phyloP scores from a whole-genome alignment of 2,329 filamentous ascomycete genomes.

The Seiridium cupressi region DNA sequence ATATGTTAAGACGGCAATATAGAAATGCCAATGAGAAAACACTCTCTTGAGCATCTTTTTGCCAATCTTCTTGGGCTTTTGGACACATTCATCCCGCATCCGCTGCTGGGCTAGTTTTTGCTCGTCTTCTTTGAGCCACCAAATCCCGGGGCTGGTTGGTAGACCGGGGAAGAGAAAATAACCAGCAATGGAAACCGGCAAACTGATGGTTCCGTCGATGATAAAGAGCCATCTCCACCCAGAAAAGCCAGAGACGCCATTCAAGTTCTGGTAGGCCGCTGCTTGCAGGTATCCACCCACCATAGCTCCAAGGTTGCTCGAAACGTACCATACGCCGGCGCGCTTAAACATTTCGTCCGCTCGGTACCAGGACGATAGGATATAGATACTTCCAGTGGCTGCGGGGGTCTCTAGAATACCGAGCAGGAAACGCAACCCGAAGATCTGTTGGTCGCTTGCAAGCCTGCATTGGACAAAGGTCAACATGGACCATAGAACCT shows the following conservation, averaged over 20 bases:
- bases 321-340: conserved; percentile 44
- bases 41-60: conserved; percentile 23
- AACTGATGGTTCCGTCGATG: conserved; percentile 49
- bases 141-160: conserved; percentile 30
- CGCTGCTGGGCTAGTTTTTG: conserved; percentile 29
- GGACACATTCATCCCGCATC: conserved; percentile 17
- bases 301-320: conserved; percentile 45
- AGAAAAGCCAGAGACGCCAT: conserved; percentile 39
- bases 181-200: conserved; percentile 47
- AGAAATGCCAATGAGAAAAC: conserved; percentile 25
- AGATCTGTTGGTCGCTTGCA: conserved; percentile 19
- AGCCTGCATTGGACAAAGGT: conserved; percentile 16
- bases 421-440: conserved; percentile 25
- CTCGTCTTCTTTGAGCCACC: conserved; percentile 29
- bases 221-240: conserved; percentile 25
- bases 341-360: conserved; percentile 39
- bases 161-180: conserved; percentile 40
- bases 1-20: conserved; percentile 20
- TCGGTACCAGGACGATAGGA: conserved; percentile 29
- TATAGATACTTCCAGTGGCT: conserved; percentile 17
- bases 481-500: conserved; percentile 13
- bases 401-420: conserved; percentile 20
- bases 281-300: conserved; percentile 49
- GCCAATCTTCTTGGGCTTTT: conserved; percentile 16
- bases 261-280: conserved; percentile 46